phyloP scores from a whole-genome alignment of 331 rosid species.

The Dryas integrifolia region DNA sequence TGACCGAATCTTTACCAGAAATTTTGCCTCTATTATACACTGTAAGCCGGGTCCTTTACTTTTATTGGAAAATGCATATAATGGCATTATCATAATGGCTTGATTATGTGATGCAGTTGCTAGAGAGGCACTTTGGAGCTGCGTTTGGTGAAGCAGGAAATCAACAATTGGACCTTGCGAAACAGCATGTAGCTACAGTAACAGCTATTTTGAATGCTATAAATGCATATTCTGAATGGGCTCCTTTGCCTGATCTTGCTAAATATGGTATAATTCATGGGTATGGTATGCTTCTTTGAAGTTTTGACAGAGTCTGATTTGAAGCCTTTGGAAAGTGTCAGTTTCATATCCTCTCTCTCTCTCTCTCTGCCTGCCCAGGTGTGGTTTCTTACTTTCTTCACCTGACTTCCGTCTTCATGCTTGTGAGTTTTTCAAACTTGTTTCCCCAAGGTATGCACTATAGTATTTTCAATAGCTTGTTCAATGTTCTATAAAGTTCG shows the following conservation, averaged over 20 bases:
- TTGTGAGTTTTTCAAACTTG: slow-evolving; percentile 89
- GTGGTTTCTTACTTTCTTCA: slow-evolving; percentile 82
- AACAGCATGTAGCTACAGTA: slow-evolving; percentile 78
- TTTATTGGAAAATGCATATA: slow-evolving; percentile 21
- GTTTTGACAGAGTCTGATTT: slow-evolving; percentile 23
- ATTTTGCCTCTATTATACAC: slow-evolving; percentile 77
- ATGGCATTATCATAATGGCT: slow-evolving; percentile 23
- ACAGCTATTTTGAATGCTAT: slow-evolving; percentile 77
- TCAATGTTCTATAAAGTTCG: background rate
- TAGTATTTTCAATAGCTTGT: slow-evolving; percentile 10
- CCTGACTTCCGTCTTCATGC: slow-evolving; percentile 95
- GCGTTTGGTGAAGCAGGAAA: slow-evolving; percentile 71
- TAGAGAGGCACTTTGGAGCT: slow-evolving; percentile 83
- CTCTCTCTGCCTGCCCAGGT: slow-evolving; percentile 53
- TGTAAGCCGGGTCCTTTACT: slow-evolving; percentile 43
- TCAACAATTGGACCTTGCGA: slow-evolving; percentile 66
- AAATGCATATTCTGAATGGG: slow-evolving; percentile 98
- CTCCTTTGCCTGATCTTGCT: slow-evolving; percentile 91
- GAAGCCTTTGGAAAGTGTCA: slow-evolving; percentile 17
- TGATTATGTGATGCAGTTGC: slow-evolving; percentile 57
- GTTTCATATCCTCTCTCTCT: slow-evolving; percentile 25
- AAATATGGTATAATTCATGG: slow-evolving; percentile 85
- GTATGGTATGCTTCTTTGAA: slow-evolving; percentile 46
- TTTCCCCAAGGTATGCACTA: slow-evolving; percentile 67
- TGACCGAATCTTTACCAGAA: slow-evolving; percentile 80